These are phyloP conservation scores for Melampsora americana DNA, from an alignment of 1,284 basidiomycete genomes.

Conservation along the genomic window DNA sequence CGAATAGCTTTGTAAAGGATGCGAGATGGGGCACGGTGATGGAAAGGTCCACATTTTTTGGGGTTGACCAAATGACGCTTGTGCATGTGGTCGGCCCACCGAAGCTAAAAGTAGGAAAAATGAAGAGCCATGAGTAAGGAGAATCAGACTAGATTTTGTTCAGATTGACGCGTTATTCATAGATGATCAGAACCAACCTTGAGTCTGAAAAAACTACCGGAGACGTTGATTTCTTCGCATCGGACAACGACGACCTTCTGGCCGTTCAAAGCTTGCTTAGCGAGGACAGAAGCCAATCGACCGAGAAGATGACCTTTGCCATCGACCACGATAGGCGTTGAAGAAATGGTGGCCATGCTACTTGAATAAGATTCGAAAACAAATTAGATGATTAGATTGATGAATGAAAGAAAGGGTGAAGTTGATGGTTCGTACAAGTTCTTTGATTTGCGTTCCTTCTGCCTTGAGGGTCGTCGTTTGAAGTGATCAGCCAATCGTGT, in stretches of 20 bases:
- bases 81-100: constrained; percentile 99
- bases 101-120: constrained; percentile 63
- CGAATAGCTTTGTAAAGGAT: constrained; percentile 98
- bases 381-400: background rate
- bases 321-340: constrained; percentile 94
- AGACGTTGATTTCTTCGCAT: constrained; percentile 99
- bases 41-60: constrained; percentile 98
- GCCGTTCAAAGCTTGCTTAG: constrained; percentile 83
- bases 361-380: constrained; percentile 1
- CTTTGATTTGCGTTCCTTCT: too few species aligned
- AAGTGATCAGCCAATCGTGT: too few species aligned
- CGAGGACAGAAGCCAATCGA: constrained; percentile 96
- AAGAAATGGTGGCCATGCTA: constrained; percentile 43
- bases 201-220: constrained; percentile 99
- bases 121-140: constrained; percentile 22
- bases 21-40: constrained; percentile 97
- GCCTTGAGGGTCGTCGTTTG: too few species aligned
- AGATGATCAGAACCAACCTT: constrained; percentile 67
- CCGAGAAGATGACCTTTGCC: constrained; percentile 99
- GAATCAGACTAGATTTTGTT: background rate
- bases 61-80: constrained; percentile 99
- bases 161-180: background rate
- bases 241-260: constrained; percentile 98
- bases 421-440: too few species aligned
- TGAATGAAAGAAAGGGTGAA: background rate